Percentiles rank a stretch among this genome's conserved stretches.
Evolutionary conservation across 2,329 filamentous ascomycete genomes (phyloP).

Genomic region (Dryadomyces sulphureus): DNA sequence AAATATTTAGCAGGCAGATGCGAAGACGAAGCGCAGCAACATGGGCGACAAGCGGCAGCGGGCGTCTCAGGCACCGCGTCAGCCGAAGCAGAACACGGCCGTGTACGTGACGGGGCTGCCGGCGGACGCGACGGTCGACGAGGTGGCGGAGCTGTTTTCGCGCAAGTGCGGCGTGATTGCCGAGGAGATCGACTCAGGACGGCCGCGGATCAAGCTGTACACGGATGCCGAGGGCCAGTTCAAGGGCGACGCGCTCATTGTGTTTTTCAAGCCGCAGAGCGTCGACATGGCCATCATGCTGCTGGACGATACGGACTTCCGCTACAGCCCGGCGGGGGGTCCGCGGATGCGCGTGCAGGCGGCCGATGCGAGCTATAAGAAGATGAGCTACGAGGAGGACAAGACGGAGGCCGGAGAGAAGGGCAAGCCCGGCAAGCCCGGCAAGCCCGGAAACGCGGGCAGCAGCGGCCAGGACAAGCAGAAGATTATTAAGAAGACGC

Average conservation of each 20-base stretch:
- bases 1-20: neutral
- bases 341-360: constrained; percentile 63
- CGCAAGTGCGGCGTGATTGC: constrained; percentile 79
- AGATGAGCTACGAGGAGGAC: constrained; percentile 46
- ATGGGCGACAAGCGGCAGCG: constrained; percentile 8
- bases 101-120: constrained; percentile 87
- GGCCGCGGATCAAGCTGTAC: constrained; percentile 88
- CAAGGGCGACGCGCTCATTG: constrained; percentile 84
- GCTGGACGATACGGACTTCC: constrained; percentile 69
- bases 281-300: constrained; percentile 73
- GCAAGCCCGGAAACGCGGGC: constrained; percentile 14
- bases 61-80: constrained; percentile 23
- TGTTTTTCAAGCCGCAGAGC: constrained; percentile 93
- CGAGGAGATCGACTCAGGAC: constrained; percentile 80
- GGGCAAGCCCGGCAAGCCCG: constrained; percentile 4
- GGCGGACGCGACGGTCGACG: constrained; percentile 58
- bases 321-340: constrained; percentile 34
- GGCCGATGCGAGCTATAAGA: constrained; percentile 87
- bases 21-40: neutral
- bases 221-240: constrained; percentile 65
- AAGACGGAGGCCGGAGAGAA: constrained; percentile 6
- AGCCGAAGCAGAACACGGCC: constrained; percentile 62
- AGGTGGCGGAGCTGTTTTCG: constrained; percentile 73
- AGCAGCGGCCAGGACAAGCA: constrained; percentile 54
- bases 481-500: constrained; percentile 82